Percentiles rank a stretch among this genome's conserved stretches.
These are phyloP conservation scores for Amanita inopinata DNA, from an alignment of 768 basidiomycete genomes.

Conservation along the genomic window DNA sequence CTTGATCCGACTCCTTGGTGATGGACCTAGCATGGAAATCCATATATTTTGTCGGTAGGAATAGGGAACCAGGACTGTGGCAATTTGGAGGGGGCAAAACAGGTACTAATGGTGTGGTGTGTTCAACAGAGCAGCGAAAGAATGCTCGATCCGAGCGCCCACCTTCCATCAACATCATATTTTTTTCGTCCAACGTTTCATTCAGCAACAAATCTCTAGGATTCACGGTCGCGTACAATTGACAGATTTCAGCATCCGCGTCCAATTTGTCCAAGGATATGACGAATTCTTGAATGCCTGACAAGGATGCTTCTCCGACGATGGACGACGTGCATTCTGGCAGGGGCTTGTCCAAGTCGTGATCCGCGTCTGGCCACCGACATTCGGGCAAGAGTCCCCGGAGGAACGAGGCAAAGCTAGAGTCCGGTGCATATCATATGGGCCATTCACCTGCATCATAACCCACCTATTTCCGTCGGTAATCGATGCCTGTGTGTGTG, in stretches of 20 bases:
- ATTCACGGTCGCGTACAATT: neutral
- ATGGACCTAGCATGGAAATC: conserved; percentile 1
- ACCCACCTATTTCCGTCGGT: conserved; percentile 1
- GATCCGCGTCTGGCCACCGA: neutral
- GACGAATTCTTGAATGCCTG: neutral
- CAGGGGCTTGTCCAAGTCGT: neutral
- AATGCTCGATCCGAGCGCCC: too few species aligned
- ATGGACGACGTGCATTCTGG: neutral
- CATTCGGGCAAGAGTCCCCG: neutral
- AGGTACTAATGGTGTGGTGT: conserved; percentile 1
- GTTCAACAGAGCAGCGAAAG: neutral
- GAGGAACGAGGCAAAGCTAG: conserved; percentile 4
- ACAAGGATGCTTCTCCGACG: neutral
- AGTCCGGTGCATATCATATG: neutral
- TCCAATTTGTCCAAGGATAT: neutral
- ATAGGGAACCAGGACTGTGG: neutral
- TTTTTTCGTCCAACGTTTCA: conserved; percentile 3
- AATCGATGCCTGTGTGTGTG: neutral
- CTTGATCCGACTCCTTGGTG: neutral
- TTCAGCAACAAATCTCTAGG: neutral
- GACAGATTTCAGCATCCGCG: neutral
- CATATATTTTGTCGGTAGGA: neutral
- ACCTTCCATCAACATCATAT: conserved; percentile 8
- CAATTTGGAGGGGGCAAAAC: conserved; percentile 2
- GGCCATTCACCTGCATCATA: neutral